Evolutionary conservation across 2,329 filamentous ascomycete species (phyloP), one percentile per base, ranked within the genome.

Genomic region (Cercospora beticola): DNA sequence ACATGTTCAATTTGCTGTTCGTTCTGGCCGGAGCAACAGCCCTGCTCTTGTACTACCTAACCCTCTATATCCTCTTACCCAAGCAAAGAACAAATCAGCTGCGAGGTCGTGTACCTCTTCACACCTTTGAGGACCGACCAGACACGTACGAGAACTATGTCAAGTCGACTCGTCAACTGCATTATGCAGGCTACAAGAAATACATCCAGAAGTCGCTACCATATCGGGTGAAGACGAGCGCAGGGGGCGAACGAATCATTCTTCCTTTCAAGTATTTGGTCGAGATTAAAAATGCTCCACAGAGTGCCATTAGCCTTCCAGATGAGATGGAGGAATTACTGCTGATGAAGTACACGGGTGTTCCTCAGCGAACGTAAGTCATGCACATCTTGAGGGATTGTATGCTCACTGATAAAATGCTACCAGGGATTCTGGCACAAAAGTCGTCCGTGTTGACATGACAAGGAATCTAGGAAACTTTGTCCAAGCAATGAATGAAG

Each of bases 251-350:
- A 18, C 49, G 67, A 33, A 66, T 69, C 8, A 69, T 69, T 8
- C 33, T 69, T 18, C 67, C 67, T 0, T 61, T 61, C 46, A 63
- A 63, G 31, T 69, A 66, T 33, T 21, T 69, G 49, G 16, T 8
- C 1, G 67, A 69, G n/a, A 61, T 69, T 54, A 69, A 69, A n/a
- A 69, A 66, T 64, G 64, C 67, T 10, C n/a, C 49, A n/a, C 67
- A 66, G 26, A 46, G 12, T 12, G 49, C 21, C 4, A 18, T 69
- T 6, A 69, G 67, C 36, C 52, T 69, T 26, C 67, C 67, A 18
- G 64, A 66, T 31, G 67, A 69, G 30, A 69, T 69, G 67, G 67
- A 69, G 16, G 67, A 69, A 31, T 31, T 69, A 21, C 54, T 69
- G 2, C 28, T 69, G 40, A 69, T 69, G 67, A 65, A 46, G 31